phyloP scores from a whole-genome alignment of 1,284 basidiomycete species.

The Puccinia novopanici region DNA sequence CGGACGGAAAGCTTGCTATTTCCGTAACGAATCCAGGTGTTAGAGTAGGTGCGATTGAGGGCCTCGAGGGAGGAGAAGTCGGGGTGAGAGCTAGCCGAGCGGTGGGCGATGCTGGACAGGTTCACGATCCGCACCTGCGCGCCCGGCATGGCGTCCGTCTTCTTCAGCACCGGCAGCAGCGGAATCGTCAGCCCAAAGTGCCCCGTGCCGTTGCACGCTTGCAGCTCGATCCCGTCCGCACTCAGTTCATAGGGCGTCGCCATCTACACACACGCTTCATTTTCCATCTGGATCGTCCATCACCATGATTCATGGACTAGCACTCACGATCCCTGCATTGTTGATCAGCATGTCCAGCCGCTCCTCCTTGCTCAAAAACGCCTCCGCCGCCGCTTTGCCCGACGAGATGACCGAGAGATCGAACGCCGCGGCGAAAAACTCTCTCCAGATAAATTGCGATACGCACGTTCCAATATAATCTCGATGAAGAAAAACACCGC shows the following conservation, averaged over 20 bases:
- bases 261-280: neutral
- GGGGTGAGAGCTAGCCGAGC: neutral
- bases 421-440: constrained; percentile 58
- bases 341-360: constrained; percentile 58
- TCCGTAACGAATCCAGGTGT: constrained; percentile 28
- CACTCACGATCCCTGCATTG: constrained; percentile 55
- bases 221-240: constrained; percentile 40
- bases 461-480: too few relatives aligned
- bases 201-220: constrained; percentile 36
- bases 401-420: constrained; percentile 57
- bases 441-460: too few relatives aligned
- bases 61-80: constrained; percentile 33
- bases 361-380: constrained; percentile 54
- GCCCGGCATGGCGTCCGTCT: neutral
- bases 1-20: constrained; percentile 40
- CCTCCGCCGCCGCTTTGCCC: constrained; percentile 55
- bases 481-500: too few relatives aligned
- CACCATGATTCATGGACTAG: neutral
- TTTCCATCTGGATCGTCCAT: neutral
- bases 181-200: constrained; percentile 33
- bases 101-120: constrained; percentile 29
- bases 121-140: constrained; percentile 39
- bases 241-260: constrained; percentile 34
- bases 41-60: constrained; percentile 16
- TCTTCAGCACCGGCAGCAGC: constrained; percentile 17